phyloP scores from a whole-genome alignment of 352 stramenopile genomes.

The Pythium biforme region DNA sequence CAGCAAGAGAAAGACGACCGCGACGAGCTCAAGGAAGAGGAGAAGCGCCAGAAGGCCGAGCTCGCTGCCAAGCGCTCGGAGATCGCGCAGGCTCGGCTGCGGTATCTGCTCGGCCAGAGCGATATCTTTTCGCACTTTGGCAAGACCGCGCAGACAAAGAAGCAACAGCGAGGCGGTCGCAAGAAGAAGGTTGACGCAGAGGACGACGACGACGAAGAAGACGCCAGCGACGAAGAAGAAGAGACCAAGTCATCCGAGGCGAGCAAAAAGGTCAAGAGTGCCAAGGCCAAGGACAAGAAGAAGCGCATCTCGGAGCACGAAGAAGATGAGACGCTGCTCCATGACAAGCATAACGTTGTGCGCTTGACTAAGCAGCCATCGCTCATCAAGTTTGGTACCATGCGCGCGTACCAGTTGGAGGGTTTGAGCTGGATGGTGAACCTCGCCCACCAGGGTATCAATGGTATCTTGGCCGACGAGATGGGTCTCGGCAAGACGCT shows the following conservation, averaged over 20 bases:
- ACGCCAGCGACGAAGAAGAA: conserved; percentile 70
- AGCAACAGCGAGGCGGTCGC: conserved; percentile 10
- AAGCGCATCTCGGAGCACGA: conserved; percentile 85
- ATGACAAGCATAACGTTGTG: conserved; percentile 86
- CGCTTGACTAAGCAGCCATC: conserved; percentile 91
- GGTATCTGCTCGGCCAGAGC: conserved; percentile 96
- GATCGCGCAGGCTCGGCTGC: conserved; percentile 79
- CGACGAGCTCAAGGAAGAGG: conserved; percentile 73
- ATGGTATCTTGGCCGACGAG: conserved; percentile 97
- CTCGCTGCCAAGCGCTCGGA: conserved; percentile 77
- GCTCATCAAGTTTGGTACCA: conserved; percentile 91
- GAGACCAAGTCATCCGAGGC: conserved; percentile 49
- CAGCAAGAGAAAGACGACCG: conserved; percentile 68
- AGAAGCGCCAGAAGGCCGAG: conserved; percentile 77
- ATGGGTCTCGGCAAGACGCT: conserved; percentile 99
- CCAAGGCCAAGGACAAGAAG: conserved; percentile 65
- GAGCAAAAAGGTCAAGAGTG: conserved; percentile 31
- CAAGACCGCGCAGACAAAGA: conserved; percentile 57
- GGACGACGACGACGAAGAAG: conserved; percentile 37
- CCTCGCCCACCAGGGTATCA: conserved; percentile 98
- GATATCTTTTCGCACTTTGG: conserved; percentile 98
- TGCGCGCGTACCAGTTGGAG: conserved; percentile 98
- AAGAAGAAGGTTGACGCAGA: conserved; percentile 55
- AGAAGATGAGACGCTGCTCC: conserved; percentile 73
- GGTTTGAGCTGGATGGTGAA: conserved; percentile 99